A percentile compares a stretch with the other conserved stretches of the same genome.
phyloP scores from a whole-genome alignment of 2,329 filamentous ascomycete genomes.

The Talaromyces sp. region DNA sequence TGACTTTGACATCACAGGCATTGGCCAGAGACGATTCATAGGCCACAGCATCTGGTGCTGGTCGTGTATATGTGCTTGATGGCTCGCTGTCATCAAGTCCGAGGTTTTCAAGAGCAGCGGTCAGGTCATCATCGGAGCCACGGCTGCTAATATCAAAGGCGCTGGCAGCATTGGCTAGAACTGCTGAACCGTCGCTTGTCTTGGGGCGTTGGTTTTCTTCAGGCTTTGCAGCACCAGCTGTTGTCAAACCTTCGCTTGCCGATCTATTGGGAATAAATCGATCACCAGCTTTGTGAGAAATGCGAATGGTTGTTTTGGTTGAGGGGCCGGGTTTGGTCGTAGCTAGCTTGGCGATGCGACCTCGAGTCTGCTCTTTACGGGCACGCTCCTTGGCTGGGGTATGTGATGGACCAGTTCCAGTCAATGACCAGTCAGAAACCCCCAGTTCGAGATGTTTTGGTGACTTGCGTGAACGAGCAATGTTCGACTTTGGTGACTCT shows the following conservation, averaged over 20 bases:
- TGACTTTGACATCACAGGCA: conserved; percentile 88
- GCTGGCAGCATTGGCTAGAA: conserved; percentile 71
- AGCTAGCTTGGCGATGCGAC: conserved; percentile 54
- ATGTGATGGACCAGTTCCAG: conserved; percentile 68
- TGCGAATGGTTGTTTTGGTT: conserved; percentile 70
- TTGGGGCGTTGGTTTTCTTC: conserved; percentile 75
- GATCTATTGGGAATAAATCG: conserved; percentile 94
- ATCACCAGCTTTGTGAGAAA: conserved; percentile 70
- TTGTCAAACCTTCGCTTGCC: conserved; percentile 83
- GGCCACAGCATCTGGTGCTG: conserved; percentile 80
- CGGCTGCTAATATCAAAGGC: conserved; percentile 62
- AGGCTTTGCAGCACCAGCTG: conserved; percentile 77
- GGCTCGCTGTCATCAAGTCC: conserved; percentile 72
- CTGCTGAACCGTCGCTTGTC: conserved; percentile 68
- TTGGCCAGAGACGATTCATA: conserved; percentile 89
- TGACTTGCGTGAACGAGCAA: conserved; percentile 63
- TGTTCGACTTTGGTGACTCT: conserved; percentile 96
- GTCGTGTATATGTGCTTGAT: conserved; percentile 64
- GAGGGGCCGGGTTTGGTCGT: conserved; percentile 19
- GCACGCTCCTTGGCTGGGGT: conserved; percentile 60
- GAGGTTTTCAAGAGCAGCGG: conserved; percentile 74
- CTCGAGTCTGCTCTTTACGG: conserved; percentile 51
- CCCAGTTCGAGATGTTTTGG: conserved; percentile 86
- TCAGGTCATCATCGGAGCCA: conserved; percentile 67
- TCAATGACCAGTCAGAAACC: conserved; percentile 87